These are phyloP conservation scores for Macroventuria anomochaeta DNA, from an alignment of 2,329 filamentous ascomycete genomes.

Conservation along the genomic window DNA sequence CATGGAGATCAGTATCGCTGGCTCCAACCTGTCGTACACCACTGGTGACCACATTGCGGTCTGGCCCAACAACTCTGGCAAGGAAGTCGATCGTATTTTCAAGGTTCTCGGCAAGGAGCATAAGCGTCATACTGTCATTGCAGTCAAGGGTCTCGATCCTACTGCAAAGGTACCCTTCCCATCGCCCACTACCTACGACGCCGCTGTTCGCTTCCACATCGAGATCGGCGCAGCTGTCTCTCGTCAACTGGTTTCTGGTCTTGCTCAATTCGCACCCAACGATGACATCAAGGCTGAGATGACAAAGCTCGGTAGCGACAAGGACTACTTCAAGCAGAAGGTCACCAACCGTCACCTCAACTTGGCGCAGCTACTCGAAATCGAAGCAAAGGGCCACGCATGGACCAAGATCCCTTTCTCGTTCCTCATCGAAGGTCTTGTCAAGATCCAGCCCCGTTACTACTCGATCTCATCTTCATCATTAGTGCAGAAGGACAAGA, in stretches of 20 bases:
- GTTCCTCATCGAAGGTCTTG: conserved; percentile 88
- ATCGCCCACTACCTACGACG: conserved; percentile 94
- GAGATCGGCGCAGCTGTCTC: conserved; percentile 96
- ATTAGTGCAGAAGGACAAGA: conserved; percentile 88
- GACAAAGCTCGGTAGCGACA: conserved; percentile 86
- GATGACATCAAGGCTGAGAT: conserved; percentile 87
- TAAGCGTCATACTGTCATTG: conserved; percentile 83
- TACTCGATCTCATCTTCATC: conserved; percentile 99
- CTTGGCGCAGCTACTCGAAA: conserved; percentile 82
- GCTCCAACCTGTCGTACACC: conserved; percentile 89
- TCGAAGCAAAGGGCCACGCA: conserved; percentile 72
- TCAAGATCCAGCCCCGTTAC: conserved; percentile 96
- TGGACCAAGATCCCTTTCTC: conserved; percentile 93
- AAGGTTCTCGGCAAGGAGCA: conserved; percentile 75
- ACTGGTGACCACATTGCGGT: conserved; percentile 97
- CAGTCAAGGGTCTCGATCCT: conserved; percentile 88
- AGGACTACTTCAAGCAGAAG: conserved; percentile 92
- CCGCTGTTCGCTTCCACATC: conserved; percentile 92
- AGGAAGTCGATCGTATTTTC: conserved; percentile 89
- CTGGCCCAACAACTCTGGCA: conserved; percentile 95
- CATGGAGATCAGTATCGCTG: conserved; percentile 90
- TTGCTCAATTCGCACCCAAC: conserved; percentile 87
- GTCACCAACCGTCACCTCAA: conserved; percentile 83
- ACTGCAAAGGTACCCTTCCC: conserved; percentile 98
- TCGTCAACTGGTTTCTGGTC: conserved; percentile 87